These are phyloP conservation scores for Strigomonas galati DNA, from an alignment of 208 protist species.

Conservation along the genomic window DNA sequence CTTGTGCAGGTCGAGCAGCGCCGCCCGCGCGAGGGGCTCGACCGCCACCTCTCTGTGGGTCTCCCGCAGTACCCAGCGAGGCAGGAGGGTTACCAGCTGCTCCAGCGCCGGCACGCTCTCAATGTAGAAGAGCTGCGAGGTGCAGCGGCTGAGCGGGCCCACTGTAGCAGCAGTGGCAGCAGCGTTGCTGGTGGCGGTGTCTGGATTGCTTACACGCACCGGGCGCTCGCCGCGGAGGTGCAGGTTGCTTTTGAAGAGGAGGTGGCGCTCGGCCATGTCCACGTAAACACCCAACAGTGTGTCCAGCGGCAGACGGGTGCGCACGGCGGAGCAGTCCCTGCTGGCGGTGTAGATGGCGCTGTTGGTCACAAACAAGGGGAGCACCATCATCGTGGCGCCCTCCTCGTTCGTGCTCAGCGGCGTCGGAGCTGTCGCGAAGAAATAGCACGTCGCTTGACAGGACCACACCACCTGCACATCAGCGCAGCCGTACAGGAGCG, in stretches of 20 bases:
- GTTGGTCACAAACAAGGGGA: slow-evolving; percentile 49
- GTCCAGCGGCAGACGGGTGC: slow-evolving; percentile 6
- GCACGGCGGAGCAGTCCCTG: background rate
- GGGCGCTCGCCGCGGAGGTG: too few species aligned
- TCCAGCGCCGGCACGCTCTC: too few species aligned
- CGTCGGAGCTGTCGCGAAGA: background rate
- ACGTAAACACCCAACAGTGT: background rate
- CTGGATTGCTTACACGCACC: too few species aligned
- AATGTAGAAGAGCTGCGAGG: too few species aligned
- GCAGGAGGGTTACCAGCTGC: background rate
- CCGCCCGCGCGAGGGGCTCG: background rate
- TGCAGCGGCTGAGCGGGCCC: too few species aligned
- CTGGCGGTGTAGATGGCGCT: slow-evolving; percentile 37
- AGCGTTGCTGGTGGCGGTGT: too few species aligned
- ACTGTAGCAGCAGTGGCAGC: background rate
- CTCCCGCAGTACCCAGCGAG: background rate
- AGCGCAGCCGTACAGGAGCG: background rate
- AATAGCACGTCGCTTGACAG: background rate
- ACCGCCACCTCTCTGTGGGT: background rate
- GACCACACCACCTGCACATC: slow-evolving; percentile 9
- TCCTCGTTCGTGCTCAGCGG: slow-evolving; percentile 23
- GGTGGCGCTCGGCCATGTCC: background rate
- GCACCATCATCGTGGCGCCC: slow-evolving; percentile 13
- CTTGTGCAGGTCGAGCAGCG: slow-evolving; percentile 17
- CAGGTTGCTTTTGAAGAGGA: background rate